Percentiles rank a stretch among this genome's conserved stretches.
phyloP scores from a whole-genome alignment of 2,329 filamentous ascomycete species.

The Cytospora leucostoma region DNA sequence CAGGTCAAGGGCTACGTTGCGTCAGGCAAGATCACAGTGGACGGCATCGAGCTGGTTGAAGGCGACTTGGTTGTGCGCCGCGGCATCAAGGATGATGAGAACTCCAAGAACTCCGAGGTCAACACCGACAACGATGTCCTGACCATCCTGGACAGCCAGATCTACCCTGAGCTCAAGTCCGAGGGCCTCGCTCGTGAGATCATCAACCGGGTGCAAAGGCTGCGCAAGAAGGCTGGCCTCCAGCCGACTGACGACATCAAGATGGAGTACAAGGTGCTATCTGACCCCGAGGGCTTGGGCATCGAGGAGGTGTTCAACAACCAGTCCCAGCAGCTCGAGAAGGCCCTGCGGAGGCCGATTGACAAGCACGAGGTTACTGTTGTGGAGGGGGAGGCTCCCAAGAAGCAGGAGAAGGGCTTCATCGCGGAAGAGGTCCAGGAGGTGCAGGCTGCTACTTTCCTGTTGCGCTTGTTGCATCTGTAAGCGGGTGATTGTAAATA shows the following conservation, averaged over 20 bases:
- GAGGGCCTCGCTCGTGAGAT: constrained; percentile 91
- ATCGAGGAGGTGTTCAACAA: constrained; percentile 69
- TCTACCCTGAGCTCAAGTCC: constrained; percentile 71
- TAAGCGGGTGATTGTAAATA: neutral
- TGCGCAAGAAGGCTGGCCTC: constrained; percentile 91
- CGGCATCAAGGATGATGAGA: constrained; percentile 71
- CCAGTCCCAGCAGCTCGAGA: constrained; percentile 70
- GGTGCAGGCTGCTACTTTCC: constrained; percentile 78
- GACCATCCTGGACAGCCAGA: constrained; percentile 75
- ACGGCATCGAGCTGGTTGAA: constrained; percentile 79
- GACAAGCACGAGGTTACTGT: constrained; percentile 67
- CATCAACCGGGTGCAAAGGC: constrained; percentile 86
- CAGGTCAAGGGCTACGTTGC: constrained; percentile 79
- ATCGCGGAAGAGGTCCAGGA: constrained; percentile 85
- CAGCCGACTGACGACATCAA: constrained; percentile 91
- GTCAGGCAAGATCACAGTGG: constrained; percentile 75
- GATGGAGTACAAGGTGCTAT: constrained; percentile 86
- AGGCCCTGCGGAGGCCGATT: constrained; percentile 74
- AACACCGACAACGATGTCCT: constrained; percentile 90
- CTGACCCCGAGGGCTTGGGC: constrained; percentile 76
- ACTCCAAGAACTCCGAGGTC: constrained; percentile 75
- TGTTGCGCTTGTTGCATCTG: constrained; percentile 48
- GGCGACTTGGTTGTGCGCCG: constrained; percentile 84
- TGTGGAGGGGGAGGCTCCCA: constrained; percentile 58
- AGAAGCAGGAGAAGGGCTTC: constrained; percentile 54